Conservation (phyloP, 257 asterid species). For the Solanum bulbocastanum region DNA sequence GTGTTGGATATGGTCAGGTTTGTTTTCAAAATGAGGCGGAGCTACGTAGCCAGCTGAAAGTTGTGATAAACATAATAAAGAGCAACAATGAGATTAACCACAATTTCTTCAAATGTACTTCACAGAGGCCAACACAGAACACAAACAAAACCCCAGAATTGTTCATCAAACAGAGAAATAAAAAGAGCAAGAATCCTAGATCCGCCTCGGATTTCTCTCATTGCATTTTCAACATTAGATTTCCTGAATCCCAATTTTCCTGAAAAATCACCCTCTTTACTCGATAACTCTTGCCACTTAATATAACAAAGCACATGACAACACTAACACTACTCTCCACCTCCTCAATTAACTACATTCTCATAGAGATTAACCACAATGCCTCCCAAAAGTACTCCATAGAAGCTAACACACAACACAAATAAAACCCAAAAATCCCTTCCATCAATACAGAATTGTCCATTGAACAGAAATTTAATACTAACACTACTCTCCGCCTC, state of each 20-base stretch:
- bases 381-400: too few relatives aligned
- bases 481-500: too few relatives aligned
- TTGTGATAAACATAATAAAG: not conserved
- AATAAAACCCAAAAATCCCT: too few relatives aligned
- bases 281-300: not conserved
- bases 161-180: not conserved
- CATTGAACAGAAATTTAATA: too few relatives aligned
- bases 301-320: not conserved
- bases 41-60: constrained; percentile 23
- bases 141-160: not conserved
- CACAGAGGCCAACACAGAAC: not conserved
- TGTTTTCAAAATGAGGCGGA: not conserved
- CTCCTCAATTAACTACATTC: too few relatives aligned
- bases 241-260: not conserved
- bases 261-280: not conserved
- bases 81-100: not conserved
- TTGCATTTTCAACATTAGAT: not conserved
- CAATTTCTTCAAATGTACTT: not conserved
- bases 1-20: not conserved
- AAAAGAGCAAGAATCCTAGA: not conserved
- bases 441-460: too few relatives aligned
- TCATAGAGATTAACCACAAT: too few relatives aligned
- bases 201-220: not conserved
- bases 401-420: too few relatives aligned
- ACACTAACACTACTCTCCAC: not conserved